Conservation (phyloP, 352 stramenopile genomes). For the Pythium periplocum region DNA sequence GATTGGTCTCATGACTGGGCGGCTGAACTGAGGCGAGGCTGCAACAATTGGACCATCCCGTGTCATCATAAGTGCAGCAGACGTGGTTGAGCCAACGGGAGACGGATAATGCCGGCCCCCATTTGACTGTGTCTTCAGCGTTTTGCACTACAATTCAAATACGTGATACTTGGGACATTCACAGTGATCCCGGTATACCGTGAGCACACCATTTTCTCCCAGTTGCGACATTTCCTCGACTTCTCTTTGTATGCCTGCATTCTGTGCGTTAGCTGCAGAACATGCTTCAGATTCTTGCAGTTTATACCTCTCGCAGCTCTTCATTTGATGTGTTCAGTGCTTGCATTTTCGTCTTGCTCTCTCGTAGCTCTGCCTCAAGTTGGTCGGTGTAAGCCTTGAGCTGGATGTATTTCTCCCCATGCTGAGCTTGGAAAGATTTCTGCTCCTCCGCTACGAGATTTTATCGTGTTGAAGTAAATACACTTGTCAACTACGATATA, state of each 20-base stretch:
- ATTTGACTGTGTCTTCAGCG: constrained; percentile 46
- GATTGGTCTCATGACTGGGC: constrained; percentile 36
- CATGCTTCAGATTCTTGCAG: background rate
- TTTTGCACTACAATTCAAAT: constrained; percentile 49
- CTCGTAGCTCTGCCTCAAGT: constrained; percentile 71
- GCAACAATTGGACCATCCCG: constrained; percentile 26
- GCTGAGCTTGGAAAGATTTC: constrained; percentile 70
- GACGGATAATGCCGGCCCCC: constrained; percentile 48
- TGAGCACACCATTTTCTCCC: constrained; percentile 76
- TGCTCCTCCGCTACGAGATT: constrained; percentile 60
- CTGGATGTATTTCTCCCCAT: constrained; percentile 84
- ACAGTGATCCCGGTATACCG: background rate
- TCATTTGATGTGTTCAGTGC: constrained; percentile 66
- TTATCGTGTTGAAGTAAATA: background rate
- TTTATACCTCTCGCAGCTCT: constrained; percentile 62
- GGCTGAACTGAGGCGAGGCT: constrained; percentile 39
- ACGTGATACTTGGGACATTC: background rate
- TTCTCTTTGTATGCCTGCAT: constrained; percentile 84
- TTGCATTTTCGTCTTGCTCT: constrained; percentile 81
- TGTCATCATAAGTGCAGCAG: constrained; percentile 20
- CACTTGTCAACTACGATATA: background rate
- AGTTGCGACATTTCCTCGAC: constrained; percentile 79
- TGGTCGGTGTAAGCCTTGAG: constrained; percentile 85
- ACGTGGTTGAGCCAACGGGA: constrained; percentile 40
- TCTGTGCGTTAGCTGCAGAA: no score